A percentile compares a stretch with the other conserved stretches of the same genome.
Evolutionary conservation across 1,284 basidiomycete genomes (phyloP).

Genomic region (Leccinum variabile): DNA sequence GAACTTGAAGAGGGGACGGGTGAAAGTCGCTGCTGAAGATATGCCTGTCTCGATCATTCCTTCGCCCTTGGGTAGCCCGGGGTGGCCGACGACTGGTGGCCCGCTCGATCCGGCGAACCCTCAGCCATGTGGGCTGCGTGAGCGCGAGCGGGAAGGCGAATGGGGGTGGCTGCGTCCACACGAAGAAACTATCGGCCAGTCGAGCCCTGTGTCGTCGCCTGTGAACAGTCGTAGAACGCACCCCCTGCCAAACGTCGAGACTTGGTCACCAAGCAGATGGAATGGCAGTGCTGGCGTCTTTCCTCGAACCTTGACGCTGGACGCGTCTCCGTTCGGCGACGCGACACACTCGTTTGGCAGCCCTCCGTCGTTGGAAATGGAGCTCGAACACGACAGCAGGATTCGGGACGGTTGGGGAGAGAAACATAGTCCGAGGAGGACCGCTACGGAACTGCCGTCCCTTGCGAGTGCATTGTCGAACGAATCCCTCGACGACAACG

Average conservation of each 20-base stretch:
- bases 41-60: background rate
- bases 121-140: background rate
- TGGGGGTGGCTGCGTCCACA: background rate
- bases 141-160: constrained; percentile 7
- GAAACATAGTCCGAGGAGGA: constrained; percentile 3
- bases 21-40: background rate
- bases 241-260: background rate
- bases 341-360: background rate
- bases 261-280: constrained; percentile 3
- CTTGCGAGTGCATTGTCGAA: constrained; percentile 23
- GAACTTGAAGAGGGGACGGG: background rate
- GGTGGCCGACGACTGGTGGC: constrained; percentile 29
- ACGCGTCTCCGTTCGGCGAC: constrained; percentile 4
- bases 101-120: constrained; percentile 13
- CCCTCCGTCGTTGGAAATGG: background rate
- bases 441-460: constrained; percentile 16
- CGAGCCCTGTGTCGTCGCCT: constrained; percentile 3
- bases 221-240: background rate
- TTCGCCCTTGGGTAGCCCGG: background rate
- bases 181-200: background rate
- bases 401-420: background rate
- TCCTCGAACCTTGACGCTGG: background rate
- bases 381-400: background rate
- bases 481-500: constrained; percentile 14
- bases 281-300: background rate